Base-by-base conservation (phyloP, 768 basidiomycete genomes). In the Suillus discolor region DNA sequence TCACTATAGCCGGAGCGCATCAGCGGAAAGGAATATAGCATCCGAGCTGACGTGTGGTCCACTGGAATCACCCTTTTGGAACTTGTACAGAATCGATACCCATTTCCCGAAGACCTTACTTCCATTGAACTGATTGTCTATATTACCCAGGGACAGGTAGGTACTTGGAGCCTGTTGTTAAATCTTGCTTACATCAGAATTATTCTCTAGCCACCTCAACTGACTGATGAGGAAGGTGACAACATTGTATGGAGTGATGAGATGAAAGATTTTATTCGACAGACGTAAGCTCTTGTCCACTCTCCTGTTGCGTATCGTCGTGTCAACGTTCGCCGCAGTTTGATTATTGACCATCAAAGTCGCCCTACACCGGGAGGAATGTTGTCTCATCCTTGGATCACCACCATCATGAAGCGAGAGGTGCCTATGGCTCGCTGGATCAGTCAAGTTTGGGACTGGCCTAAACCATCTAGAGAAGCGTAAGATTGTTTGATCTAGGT, bases 21-120 rank as follows among this genome's bases (percentile, higher is more conserved):
- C 67, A 90, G 89, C 71, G 97, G 97, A 6, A 86, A 90, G 63
- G 88, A 91, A 69, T 99, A 97, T 76, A 93, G 93, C 39, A 97
- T 97, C 72, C 89, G 94, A 65, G 94, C 96, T 44, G 96, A 99
- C 75, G 96, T 99, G 28, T 99, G 97, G 97, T 98, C 96, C 1
- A 91, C 95, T 16, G 97, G 97, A 28, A 91, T 99, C 54, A 93
- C 96, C 0, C 84, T 99, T 41, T 85, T 99, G 70, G 97, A 99
- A 79, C 87, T 99, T 28, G 92, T 96, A 6, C 87, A 93, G 73
- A 97, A 97, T 72, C 88, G 92, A 49, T 98, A 97, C 83, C 97
- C 97, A 12, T 99, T 97, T 81, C 92, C 96, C 3, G 88, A 85
- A 44, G 94, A 97, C 73, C 83, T 97, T 36, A 89, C 93, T 6